Percentiles rank a stretch among this genome's conserved stretches.
Evolutionary conservation across 352 stramenopile species (phyloP).

Genomic region (Blastocystis sp.): DNA sequence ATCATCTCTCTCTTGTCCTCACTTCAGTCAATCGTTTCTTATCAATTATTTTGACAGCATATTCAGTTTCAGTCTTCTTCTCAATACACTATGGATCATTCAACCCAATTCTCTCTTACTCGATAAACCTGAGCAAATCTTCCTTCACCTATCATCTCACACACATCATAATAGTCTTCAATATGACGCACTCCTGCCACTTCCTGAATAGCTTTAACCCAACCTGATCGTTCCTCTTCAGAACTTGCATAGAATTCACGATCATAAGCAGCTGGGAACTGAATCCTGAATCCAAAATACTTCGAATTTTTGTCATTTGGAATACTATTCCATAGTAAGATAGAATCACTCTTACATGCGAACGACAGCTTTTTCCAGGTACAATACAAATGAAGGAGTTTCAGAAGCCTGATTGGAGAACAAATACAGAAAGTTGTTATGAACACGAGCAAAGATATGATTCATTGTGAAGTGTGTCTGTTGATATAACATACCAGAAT

Average conservation of each 20-base stretch:
- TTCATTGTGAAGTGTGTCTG: constrained; percentile 73
- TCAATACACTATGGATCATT: constrained; percentile 69
- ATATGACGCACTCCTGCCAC: constrained; percentile 79
- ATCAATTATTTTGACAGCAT: constrained; percentile 84
- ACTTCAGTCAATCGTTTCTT: constrained; percentile 76
- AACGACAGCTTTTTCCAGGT: constrained; percentile 68
- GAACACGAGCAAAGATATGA: constrained; percentile 75
- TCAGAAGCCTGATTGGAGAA: constrained; percentile 76
- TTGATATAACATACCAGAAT: not conserved
- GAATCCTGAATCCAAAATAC: constrained; percentile 78
- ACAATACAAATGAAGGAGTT: constrained; percentile 67
- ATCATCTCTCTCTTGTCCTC: not conserved
- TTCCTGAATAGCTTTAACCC: constrained; percentile 72
- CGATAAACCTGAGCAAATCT: constrained; percentile 79
- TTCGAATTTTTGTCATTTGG: constrained; percentile 65
- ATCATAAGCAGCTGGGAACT: constrained; percentile 72
- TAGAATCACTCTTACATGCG: not conserved
- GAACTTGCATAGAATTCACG: constrained; percentile 77
- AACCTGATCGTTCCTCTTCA: constrained; percentile 72
- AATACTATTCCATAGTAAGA: not conserved
- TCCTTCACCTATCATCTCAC: constrained; percentile 76
- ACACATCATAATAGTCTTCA: constrained; percentile 78
- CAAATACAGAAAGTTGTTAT: constrained; percentile 81
- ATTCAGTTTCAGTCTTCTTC: constrained; percentile 68
- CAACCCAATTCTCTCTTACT: not conserved